Evolutionary conservation across 139 green algal genomes (phyloP).

Genomic region (Micromonas pusilla): DNA sequence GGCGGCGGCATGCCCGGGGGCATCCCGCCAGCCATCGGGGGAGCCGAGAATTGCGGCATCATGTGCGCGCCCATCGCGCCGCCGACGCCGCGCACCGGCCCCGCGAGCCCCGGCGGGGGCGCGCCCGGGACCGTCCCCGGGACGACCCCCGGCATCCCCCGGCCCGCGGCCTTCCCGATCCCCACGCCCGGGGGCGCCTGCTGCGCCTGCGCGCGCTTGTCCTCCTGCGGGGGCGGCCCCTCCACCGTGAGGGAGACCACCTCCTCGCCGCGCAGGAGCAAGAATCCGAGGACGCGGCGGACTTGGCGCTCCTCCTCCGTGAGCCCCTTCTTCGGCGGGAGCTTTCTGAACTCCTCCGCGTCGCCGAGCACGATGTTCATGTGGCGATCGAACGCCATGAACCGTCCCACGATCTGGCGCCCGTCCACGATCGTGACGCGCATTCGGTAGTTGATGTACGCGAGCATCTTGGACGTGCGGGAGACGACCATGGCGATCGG

Average conservation of each 20-base stretch:
- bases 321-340: conserved; percentile 85
- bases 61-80: conserved; percentile 82
- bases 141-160: conserved; percentile 23
- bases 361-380: conserved; percentile 98
- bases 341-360: conserved; percentile 86
- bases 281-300: conserved; percentile 83
- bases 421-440: conserved; percentile 46
- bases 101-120: conserved; percentile 61
- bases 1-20: conserved; percentile 57
- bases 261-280: conserved; percentile 82
- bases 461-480: conserved; percentile 86
- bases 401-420: conserved; percentile 83
- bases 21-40: conserved; percentile 9
- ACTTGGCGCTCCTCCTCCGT: conserved; percentile 63
- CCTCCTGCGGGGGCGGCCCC: conserved; percentile 81
- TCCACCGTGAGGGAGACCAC: conserved; percentile 92
- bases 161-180: background rate
- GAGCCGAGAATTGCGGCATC: conserved; percentile 53
- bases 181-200: conserved; percentile 44
- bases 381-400: conserved; percentile 98
- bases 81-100: conserved; percentile 75
- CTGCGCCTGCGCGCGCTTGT: conserved; percentile 54
- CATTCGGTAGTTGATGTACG: conserved; percentile 93
- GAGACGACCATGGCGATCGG: conserved; percentile 63
- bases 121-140: conserved; percentile 29